These are phyloP conservation scores for Phytopythium litorale DNA, from an alignment of 352 stramenopile species.

Conservation along the genomic window DNA sequence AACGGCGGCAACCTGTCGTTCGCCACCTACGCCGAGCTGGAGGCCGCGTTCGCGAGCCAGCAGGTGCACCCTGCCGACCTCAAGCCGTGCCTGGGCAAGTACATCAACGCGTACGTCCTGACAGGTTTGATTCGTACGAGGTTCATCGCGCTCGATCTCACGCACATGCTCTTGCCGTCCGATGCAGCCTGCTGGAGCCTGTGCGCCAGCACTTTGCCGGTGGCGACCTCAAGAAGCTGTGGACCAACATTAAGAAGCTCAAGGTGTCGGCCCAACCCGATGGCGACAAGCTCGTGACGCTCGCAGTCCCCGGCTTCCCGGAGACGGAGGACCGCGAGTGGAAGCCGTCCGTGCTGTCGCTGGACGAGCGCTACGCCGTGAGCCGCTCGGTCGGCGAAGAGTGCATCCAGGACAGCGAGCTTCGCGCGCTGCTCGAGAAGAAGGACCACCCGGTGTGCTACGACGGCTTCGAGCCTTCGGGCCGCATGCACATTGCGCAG, in stretches of 20 bases:
- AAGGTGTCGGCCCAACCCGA: constrained; percentile 64
- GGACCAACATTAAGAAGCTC: constrained; percentile 92
- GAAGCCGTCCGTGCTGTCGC: constrained; percentile 70
- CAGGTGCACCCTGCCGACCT: constrained; percentile 96
- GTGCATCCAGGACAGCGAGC: constrained; percentile 91
- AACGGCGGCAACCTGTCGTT: constrained; percentile 88
- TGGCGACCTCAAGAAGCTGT: constrained; percentile 94
- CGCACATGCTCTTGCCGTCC: not conserved
- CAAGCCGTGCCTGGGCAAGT: constrained; percentile 91
- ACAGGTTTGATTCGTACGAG: not conserved
- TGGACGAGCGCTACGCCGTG: constrained; percentile 79
- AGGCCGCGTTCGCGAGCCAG: constrained; percentile 89
- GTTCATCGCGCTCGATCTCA: not conserved
- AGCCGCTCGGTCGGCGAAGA: constrained; percentile 89
- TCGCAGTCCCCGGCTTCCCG: constrained; percentile 56
- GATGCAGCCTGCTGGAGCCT: constrained; percentile 88
- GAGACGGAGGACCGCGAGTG: constrained; percentile 59
- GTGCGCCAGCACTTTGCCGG: constrained; percentile 95
- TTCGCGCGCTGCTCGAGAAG: constrained; percentile 81
- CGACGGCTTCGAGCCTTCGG: constrained; percentile 98
- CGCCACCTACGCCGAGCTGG: constrained; percentile 85
- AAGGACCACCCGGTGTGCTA: constrained; percentile 93
- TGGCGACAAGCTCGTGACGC: constrained; percentile 68
- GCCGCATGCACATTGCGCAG: constrained; percentile 99
- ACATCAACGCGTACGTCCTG: constrained; percentile 81